Conservation (phyloP, 352 stramenopile species). For the Pythium biforme region DNA sequence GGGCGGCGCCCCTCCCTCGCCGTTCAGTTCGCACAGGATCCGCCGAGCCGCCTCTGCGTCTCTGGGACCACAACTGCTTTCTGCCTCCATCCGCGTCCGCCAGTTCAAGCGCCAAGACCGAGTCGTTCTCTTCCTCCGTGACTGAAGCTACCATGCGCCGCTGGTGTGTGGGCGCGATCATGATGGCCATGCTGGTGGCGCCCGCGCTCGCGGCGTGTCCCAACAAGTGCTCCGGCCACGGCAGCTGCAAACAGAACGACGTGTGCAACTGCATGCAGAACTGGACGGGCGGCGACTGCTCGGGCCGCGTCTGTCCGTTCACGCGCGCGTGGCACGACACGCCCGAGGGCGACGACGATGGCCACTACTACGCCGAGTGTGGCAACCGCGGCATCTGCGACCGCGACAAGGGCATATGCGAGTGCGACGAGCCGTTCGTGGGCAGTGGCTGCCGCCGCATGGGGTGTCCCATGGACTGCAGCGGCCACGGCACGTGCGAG, state of each 20-base stretch:
- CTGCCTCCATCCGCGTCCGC: background rate
- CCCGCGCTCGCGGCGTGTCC: conserved; percentile 34
- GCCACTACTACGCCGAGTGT: conserved; percentile 77
- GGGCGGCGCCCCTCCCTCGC: background rate
- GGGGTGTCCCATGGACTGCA: conserved; percentile 43
- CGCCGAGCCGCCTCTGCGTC: background rate
- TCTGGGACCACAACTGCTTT: conserved; percentile 23
- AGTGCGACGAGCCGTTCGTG: conserved; percentile 59
- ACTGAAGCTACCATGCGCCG: conserved; percentile 29
- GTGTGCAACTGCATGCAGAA: conserved; percentile 84
- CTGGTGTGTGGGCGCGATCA: conserved; percentile 35
- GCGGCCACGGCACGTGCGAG: conserved; percentile 46
- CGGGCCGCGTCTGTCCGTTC: conserved; percentile 38
- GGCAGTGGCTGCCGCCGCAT: conserved; percentile 64
- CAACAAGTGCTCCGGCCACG: conserved; percentile 90
- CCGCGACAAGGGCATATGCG: conserved; percentile 60
- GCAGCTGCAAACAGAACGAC: conserved; percentile 72
- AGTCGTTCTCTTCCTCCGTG: background rate
- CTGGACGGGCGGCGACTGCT: conserved; percentile 57
- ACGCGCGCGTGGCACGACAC: conserved; percentile 53
- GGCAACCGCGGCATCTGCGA: conserved; percentile 73
- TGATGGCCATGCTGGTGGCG: conserved; percentile 31
- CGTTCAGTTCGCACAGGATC: background rate
- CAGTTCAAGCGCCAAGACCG: background rate
- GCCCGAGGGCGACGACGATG: conserved; percentile 37